Percentiles rank a stretch among this genome's conserved stretches.
These are phyloP conservation scores for Erigeron canadensis DNA, from an alignment of 129 eudicot genomes.

Conservation along the genomic window DNA sequence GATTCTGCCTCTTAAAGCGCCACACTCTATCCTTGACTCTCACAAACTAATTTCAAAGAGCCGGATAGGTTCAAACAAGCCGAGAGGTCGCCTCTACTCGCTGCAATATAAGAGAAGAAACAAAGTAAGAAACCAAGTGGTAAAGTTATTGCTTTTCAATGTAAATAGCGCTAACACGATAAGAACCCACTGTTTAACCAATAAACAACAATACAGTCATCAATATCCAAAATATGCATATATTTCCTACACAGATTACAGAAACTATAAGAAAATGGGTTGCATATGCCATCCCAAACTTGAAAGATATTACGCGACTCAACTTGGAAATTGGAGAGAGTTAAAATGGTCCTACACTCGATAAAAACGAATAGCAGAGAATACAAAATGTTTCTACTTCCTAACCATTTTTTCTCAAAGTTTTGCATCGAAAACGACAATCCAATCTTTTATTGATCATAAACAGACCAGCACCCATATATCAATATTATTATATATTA, in stretches of 20 bases:
- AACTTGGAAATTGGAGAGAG: slow-evolving; percentile 1
- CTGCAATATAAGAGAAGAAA: slow-evolving; percentile 11
- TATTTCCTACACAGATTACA: neutral
- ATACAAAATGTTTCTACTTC: neutral
- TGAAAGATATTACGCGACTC: slow-evolving; percentile 3
- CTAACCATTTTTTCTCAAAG: slow-evolving; percentile 5
- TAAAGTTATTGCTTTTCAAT: neutral
- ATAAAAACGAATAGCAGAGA: too few species aligned
- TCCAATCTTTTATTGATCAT: slow-evolving; percentile 12
- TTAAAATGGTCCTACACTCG: neutral
- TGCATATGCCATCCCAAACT: slow-evolving; percentile 17
- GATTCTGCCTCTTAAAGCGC: slow-evolving; percentile 6
- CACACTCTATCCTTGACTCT: neutral
- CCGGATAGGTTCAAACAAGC: slow-evolving; percentile 14
- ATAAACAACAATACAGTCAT: neutral
- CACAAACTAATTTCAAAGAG: neutral
- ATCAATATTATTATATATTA: neutral
- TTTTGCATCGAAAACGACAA: slow-evolving; percentile 6
- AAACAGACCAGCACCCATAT: slow-evolving; percentile 18
- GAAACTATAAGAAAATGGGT: neutral
- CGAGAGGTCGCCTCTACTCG: slow-evolving; percentile 13
- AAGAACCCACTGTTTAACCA: neutral
- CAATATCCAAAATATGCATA: neutral
- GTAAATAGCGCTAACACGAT: neutral
- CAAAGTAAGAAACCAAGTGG: neutral